These are phyloP conservation scores for Saturnispora sekii DNA, from an alignment of 805 yeast species.

Conservation along the genomic window DNA sequence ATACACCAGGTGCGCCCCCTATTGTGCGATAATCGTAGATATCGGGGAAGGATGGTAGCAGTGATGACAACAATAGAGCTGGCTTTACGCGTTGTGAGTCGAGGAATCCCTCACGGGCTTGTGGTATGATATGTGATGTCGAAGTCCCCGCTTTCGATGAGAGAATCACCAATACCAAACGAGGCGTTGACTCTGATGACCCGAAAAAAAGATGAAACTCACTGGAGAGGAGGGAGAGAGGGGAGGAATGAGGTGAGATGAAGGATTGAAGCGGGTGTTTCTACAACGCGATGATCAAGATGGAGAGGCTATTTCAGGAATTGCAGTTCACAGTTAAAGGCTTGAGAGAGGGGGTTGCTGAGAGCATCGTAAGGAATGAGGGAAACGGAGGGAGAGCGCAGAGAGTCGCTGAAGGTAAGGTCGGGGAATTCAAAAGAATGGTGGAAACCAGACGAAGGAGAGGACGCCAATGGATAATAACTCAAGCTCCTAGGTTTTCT, in stretches of 20 bases:
- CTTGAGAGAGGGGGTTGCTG: constrained; percentile 14
- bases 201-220: constrained; percentile 33
- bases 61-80: constrained; percentile 37
- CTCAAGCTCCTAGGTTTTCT: too few species aligned
- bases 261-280: constrained; percentile 38
- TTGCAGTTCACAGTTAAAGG: constrained; percentile 24
- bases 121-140: constrained; percentile 33
- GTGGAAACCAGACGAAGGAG: too few species aligned
- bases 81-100: constrained; percentile 33
- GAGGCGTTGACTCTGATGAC: constrained; percentile 36
- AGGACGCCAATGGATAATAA: too few species aligned
- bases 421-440: too few species aligned
- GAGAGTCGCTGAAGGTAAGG: constrained; percentile 8
- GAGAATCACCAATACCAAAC: constrained; percentile 30
- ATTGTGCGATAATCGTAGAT: constrained; percentile 32
- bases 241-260: constrained; percentile 30
- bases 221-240: constrained; percentile 25
- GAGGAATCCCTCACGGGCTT: constrained; percentile 17
- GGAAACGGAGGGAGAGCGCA: not conserved
- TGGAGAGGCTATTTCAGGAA: constrained; percentile 32
- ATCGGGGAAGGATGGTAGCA: constrained; percentile 19
- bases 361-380: not conserved
- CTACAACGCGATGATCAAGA: constrained; percentile 35
- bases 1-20: constrained; percentile 26
- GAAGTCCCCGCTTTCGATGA: constrained; percentile 27